Evolutionary conservation across 768 basidiomycete genomes (phyloP).

Genomic region (Russula earlei): DNA sequence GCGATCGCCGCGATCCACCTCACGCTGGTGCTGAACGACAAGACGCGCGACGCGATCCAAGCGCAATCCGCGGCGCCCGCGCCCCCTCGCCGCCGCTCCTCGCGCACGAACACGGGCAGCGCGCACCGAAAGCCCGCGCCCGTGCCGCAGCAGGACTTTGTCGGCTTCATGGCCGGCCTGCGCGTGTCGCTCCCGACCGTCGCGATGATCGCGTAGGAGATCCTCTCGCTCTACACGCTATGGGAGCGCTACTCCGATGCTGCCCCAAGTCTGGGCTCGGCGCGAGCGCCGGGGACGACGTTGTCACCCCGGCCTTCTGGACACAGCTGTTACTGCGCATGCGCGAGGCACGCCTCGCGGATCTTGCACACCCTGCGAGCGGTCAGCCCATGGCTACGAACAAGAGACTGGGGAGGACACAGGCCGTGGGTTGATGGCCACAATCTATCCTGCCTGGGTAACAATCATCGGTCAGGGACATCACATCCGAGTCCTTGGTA

Average conservation of each 20-base stretch:
- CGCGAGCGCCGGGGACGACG: conserved; percentile 19
- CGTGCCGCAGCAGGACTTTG: conserved; percentile 44
- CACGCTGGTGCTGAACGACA: conserved; percentile 64
- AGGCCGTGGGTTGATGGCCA: conserved; percentile 41
- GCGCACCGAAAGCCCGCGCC: conserved; percentile 25
- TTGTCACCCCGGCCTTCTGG: conserved; percentile 52
- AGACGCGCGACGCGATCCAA: conserved; percentile 38
- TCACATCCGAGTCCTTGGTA: no score
- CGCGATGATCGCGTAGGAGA: conserved; percentile 82
- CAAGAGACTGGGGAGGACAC: conserved; percentile 64
- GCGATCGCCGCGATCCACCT: conserved; percentile 89
- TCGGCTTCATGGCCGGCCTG: conserved; percentile 76
- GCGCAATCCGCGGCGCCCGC: conserved; percentile 21
- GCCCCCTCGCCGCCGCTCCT: conserved; percentile 45
- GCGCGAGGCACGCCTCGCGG: conserved; percentile 54
- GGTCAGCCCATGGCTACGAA: conserved; percentile 51
- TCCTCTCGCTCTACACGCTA: conserved; percentile 78
- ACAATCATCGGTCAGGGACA: no score
- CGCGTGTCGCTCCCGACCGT: conserved; percentile 79
- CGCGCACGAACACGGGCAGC: conserved; percentile 34
- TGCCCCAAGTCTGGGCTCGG: conserved; percentile 23
- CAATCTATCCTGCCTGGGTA: no score
- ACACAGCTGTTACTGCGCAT: conserved; percentile 50
- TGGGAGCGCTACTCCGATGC: conserved; percentile 83
- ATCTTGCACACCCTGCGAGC: conserved; percentile 41